Percentiles rank a stretch among this genome's conserved stretches.
Evolutionary conservation across 345 rosid genomes (phyloP).

Genomic region (Balakata baccata): DNA sequence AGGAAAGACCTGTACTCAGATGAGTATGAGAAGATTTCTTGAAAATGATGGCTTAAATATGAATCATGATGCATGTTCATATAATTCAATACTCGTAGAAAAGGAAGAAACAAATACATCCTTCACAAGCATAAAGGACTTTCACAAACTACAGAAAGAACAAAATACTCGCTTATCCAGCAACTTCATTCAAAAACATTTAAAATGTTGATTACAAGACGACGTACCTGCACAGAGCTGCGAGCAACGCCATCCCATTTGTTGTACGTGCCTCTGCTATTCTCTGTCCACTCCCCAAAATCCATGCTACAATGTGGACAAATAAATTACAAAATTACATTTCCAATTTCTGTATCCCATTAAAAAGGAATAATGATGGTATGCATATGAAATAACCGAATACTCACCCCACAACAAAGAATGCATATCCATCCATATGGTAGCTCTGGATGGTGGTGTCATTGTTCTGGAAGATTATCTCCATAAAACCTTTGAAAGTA

Average conservation of each 20-base stretch:
- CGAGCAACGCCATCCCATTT: slow-evolving; percentile 94
- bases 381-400: slow-evolving; percentile 17
- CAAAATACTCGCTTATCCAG: neutral
- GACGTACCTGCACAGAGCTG: slow-evolving; percentile 65
- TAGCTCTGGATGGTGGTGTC: slow-evolving; percentile 70
- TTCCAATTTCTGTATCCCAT: neutral
- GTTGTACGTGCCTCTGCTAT: slow-evolving; percentile 81
- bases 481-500: slow-evolving; percentile 79
- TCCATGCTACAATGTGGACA: slow-evolving; percentile 59
- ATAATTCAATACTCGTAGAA: neutral
- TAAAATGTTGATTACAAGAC: slow-evolving; percentile 10
- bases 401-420: slow-evolving; percentile 88
- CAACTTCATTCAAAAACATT: neutral
- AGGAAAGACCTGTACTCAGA: slow-evolving; percentile 64
- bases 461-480: slow-evolving; percentile 88
- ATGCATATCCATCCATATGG: slow-evolving; percentile 93
- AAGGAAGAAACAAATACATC: neutral
- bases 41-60: neutral
- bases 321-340: slow-evolving; percentile 15
- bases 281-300: slow-evolving; percentile 89
- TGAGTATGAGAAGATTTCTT: neutral
- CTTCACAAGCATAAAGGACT: neutral
- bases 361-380: slow-evolving; percentile 11
- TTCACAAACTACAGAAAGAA: neutral
- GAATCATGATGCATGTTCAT: neutral